phyloP scores from a whole-genome alignment of 768 basidiomycete genomes.

The Dictyophora rubrovolvata region DNA sequence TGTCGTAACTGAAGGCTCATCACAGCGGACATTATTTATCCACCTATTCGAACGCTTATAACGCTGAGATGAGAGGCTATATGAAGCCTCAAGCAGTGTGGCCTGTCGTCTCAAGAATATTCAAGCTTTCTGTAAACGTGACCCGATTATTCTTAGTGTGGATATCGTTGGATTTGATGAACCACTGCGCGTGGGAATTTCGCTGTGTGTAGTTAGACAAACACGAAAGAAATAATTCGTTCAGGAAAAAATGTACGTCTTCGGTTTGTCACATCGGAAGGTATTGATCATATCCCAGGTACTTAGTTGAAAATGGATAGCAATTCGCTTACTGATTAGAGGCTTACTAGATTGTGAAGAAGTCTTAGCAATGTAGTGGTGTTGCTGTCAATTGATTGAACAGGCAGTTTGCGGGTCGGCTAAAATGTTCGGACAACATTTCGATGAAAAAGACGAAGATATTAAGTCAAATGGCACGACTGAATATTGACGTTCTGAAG shows the following conservation, averaged over 20 bases:
- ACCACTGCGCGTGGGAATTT: conserved; percentile 82
- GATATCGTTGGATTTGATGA: conserved; percentile 97
- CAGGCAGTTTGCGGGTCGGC: conserved; percentile 92
- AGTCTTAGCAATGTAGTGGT: conserved; percentile 87
- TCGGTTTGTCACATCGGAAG: conserved; percentile 2
- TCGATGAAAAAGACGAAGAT: conserved; percentile 93
- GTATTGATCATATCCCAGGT: conserved; percentile 30
- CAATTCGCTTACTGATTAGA: neutral
- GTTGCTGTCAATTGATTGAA: conserved; percentile 98
- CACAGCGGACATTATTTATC: conserved; percentile 95
- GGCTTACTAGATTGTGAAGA: conserved; percentile 68
- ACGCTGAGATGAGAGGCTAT: conserved; percentile 92
- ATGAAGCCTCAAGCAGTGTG: conserved; percentile 86
- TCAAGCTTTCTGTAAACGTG: conserved; percentile 91
- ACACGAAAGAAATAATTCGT: conserved; percentile 83
- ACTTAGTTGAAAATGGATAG: conserved; percentile 82
- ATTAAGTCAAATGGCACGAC: conserved; percentile 79
- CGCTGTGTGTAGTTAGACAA: conserved; percentile 88
- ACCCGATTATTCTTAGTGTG: conserved; percentile 94
- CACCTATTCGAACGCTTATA: conserved; percentile 96
- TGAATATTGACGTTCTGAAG: conserved; percentile 94
- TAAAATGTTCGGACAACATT: conserved; percentile 94
- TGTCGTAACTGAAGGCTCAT: conserved; percentile 6
- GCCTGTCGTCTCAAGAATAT: conserved; percentile 94
- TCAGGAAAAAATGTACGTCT: conserved; percentile 68